Base-by-base conservation (phyloP, 192 early-diverging fungal genomes). In the Jimgerdemannia flammicorona region DNA sequence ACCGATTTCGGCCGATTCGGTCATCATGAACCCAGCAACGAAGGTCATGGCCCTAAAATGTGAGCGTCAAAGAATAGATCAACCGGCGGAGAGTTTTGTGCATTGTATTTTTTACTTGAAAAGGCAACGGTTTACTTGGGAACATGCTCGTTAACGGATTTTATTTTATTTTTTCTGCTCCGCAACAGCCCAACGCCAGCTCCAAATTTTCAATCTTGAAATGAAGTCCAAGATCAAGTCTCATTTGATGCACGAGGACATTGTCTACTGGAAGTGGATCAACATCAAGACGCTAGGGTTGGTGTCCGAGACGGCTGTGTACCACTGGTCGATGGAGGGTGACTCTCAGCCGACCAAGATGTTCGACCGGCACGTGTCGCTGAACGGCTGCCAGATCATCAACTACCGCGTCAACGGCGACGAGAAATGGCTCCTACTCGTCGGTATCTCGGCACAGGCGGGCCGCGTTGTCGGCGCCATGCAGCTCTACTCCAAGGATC, bases 161-260 rank as follows among this genome's bases (percentile, higher is more conserved):
- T n/a, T 14, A 59, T 70, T 41, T 43, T 10, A 69, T 49, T 20
- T 18, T 9, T 81, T 66, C 43, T 44, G 49, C 20, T 64, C 11
- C 29, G 14, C 17, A 44, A 63, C 80, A 96, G 95, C 98, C 40
- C 88, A 86, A 41, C 86, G 92, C 77, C 93, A 96, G 78, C 86
- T 99, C 63, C 98, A 99, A 84, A 95, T 99, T 64, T 99, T 99
- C 86, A 98, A 99, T 82, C 77, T 99, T 76, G 96, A 98, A 77
- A 80, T 95, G 80, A 97, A 97, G 84, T 87, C 93, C 70, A 99
- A 99, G 86, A 89, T 98, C 74, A 98, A 98, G 86, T 91, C 97
- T 20, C 91, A 95, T 80, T 54, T 87, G 70, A 97, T 97, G 96
- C 83, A 87, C 75, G 98, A 99, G 70, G 95, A 96, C 73, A 90